Conservation (phyloP, 2,329 filamentous ascomycete species). For the Pyrenophora tritici-repentis region DNA sequence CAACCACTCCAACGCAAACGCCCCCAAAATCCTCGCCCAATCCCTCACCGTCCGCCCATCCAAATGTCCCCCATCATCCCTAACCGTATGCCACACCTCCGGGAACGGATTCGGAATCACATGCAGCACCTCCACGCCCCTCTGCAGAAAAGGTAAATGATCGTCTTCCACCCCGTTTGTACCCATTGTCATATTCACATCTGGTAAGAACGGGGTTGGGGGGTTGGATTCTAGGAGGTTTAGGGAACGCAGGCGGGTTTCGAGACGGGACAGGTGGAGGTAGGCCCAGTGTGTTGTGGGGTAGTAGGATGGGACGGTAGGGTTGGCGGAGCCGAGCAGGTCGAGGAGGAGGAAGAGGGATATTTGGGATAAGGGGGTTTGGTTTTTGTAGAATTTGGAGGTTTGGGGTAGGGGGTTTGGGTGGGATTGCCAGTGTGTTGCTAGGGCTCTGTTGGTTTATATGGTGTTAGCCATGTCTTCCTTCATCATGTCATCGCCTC, state of each 20-base stretch:
- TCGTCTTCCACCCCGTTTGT: conserved; percentile 73
- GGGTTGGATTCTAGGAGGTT: conserved; percentile 67
- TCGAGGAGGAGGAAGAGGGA: conserved; percentile 91
- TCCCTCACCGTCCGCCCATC: conserved; percentile 81
- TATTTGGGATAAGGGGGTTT: conserved; percentile 76
- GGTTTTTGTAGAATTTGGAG: conserved; percentile 60
- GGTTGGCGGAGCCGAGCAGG: conserved; percentile 73
- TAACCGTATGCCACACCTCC: conserved; percentile 80
- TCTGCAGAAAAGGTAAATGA: conserved; percentile 84
- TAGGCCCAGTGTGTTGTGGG: conserved; percentile 94
- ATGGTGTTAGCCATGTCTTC: too few relatives aligned
- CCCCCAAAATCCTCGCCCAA: conserved; percentile 83
- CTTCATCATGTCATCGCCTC: too few relatives aligned
- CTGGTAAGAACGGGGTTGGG: conserved; percentile 54
- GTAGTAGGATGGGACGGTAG: conserved; percentile 83
- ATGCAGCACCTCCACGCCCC: conserved; percentile 87
- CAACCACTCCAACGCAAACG: conserved; percentile 91
- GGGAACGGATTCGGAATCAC: conserved; percentile 87
- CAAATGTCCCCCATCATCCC: conserved; percentile 83
- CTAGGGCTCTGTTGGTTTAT: too few relatives aligned
- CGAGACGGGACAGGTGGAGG: conserved; percentile 71
- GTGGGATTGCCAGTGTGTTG: conserved; percentile 76
- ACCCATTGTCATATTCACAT: conserved; percentile 44
- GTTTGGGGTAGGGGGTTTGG: conserved; percentile 70
- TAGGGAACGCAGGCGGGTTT: conserved; percentile 72